Conservation (phyloP, 768 basidiomycete genomes). For the Agaricus blazei region DNA sequence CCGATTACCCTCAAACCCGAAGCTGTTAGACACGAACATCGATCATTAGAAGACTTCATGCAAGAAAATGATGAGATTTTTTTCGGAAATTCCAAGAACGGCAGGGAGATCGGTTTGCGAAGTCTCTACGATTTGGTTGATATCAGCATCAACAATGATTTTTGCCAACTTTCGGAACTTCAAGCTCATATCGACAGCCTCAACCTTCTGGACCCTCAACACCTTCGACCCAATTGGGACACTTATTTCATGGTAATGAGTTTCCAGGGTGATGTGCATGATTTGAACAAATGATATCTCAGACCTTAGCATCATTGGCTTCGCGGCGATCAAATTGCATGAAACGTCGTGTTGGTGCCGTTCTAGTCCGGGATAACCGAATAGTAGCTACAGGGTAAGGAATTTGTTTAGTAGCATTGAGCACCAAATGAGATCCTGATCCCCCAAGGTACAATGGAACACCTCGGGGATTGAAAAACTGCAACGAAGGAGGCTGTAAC, state of each 20-base stretch:
- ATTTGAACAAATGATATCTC: background rate
- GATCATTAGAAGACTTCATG: conserved; percentile 71
- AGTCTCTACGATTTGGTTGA: conserved; percentile 46
- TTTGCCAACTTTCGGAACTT: conserved; percentile 46
- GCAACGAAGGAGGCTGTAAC: conserved; percentile 85
- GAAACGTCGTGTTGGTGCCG: conserved; percentile 94
- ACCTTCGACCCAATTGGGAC: conserved; percentile 89
- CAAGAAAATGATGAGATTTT: conserved; percentile 61
- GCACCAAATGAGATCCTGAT: conserved; percentile 1
- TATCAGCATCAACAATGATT: conserved; percentile 63
- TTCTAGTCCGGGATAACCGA: conserved; percentile 81
- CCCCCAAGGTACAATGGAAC: conserved; percentile 91
- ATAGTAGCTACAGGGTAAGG: conserved; percentile 74
- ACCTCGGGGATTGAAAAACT: conserved; percentile 84
- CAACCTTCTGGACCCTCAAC: conserved; percentile 65
- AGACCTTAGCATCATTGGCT: conserved; percentile 88
- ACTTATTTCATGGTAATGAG: conserved; percentile 88
- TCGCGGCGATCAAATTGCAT: conserved; percentile 92
- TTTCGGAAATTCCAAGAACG: conserved; percentile 41
- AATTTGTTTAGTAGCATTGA: background rate
- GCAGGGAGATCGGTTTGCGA: conserved; percentile 18
- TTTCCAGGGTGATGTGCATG: background rate
- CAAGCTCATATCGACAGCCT: conserved; percentile 60
- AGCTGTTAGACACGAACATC: conserved; percentile 10
- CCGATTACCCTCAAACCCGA: conserved; percentile 1